These are phyloP conservation scores for Agaricus subrufescens DNA, from an alignment of 768 basidiomycete species.

Conservation along the genomic window DNA sequence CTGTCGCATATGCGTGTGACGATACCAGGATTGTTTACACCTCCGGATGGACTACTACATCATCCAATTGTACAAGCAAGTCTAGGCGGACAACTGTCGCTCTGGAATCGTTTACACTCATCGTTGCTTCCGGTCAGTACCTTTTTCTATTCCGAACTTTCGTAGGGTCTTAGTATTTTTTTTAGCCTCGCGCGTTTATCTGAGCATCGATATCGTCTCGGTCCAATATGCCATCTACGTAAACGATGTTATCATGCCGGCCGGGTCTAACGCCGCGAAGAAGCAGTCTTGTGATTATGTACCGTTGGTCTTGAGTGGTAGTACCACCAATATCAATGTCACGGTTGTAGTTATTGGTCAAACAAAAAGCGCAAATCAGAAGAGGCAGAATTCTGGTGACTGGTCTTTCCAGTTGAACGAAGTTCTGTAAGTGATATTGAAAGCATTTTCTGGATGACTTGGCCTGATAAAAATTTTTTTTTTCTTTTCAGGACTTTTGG, in stretches of 20 bases:
- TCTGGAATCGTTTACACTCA: constrained; percentile 3
- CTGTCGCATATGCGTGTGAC: too few species aligned
- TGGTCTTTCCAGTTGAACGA: constrained; percentile 8
- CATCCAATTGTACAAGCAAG: not conserved
- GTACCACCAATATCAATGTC: constrained; percentile 1
- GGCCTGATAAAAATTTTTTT: too few species aligned
- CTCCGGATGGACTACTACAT: not conserved
- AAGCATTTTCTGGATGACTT: too few species aligned
- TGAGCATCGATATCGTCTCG: constrained; percentile 1
- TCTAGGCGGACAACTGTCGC: not conserved
- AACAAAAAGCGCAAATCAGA: not conserved
- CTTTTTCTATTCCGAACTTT: too few species aligned
- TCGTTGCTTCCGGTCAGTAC: constrained; percentile 1
- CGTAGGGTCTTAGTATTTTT: not conserved
- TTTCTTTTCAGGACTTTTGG: too few species aligned
- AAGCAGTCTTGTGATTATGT: not conserved
- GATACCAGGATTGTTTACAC: not conserved
- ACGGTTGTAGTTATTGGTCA: constrained; percentile 5
- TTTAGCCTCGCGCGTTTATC: not conserved
- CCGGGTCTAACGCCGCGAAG: not conserved
- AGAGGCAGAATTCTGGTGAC: not conserved
- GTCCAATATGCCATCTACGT: constrained; percentile 4
- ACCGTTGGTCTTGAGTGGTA: not conserved
- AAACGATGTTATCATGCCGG: not conserved
- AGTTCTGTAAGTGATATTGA: not conserved